Evolutionary conservation across 805 yeast genomes (phyloP), one percentile per base, ranked within the genome.

Genomic region (Pichia eremophila): DNA sequence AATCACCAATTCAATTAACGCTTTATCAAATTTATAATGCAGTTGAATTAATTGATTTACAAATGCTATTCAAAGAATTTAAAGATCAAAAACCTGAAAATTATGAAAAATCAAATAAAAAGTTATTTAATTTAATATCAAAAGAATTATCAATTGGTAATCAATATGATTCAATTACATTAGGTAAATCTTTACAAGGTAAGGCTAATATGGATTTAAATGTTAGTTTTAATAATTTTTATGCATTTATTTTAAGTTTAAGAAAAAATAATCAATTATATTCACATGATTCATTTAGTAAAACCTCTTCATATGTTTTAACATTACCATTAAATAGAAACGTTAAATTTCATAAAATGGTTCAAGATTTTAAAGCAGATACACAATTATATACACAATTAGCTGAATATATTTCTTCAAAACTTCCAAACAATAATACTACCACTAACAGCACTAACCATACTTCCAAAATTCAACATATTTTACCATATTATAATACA

Each of bases 181-280:
- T 62, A 18, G 70, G 69, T 17, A 58, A 55, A 49, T n/a, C 39
- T 1, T 22, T 59, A 1, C 36, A 10, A 6, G 70, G 69, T 3
- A 9, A 40, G 1, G 48, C 58, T 8, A 48, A 57, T 14, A 28
- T 57, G 14, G 41, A 46, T 29, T 31, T 44, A 8, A 27, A 45
- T 1, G 37, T 59, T 25, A 57, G 64, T 25, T 57, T 66, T 3
- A 52, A 68, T 0, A 49, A 57, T 0, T 62, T 67, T 31, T 68
- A 73, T 47, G 74, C 83, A 0, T 65, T 76, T 25, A 66, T 77
- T 15, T 62, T 79, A 51, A 70, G 77, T 1, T 55, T 82, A 25
- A 65, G 74, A 51, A 77, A 65, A 43, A 75, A 57, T 75, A 74
- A 57, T 60, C 70, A 44, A 62, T 72, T 53, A 49, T 65, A 68